Evolutionary conservation across 164 flowering plant genomes (phyloP), one percentile per base, ranked within the genome.

Genomic region (Stephania yunnanensis): DNA sequence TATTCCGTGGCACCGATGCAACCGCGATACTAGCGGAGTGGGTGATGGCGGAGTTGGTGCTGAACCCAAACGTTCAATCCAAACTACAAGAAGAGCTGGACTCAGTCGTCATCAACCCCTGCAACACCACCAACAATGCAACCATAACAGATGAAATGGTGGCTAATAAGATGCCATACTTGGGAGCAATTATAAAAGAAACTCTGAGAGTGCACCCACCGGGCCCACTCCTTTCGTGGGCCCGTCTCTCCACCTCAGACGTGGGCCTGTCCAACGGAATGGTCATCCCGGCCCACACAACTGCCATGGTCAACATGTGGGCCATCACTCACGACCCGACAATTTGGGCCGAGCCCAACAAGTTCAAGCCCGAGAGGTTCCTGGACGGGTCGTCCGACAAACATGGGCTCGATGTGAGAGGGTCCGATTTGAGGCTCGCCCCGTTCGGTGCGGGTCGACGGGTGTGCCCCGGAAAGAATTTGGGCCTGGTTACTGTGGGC

Each of bases 281-380:
- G 86, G 75, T 83, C 4, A 67, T 90, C 19, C 94, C 92, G 0
- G 82, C 85, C 10, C 58, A 74, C 46, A 90, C 94, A 9, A 86
- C 87, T 0, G 89, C 94, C 2, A 90, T 90, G 92, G 90, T 90
- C 29, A 90, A 90, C 88, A 90, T 90, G 92, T 90, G 92, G 92
- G 89, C 94, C 67, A 90, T 90, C 29, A 82, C 92, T 12, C 90
- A 87, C 58, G 90, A 90, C 78, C 52, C 78, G 9, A 66, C 65
- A 0, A 78, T 87, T 1, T 90, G 94, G 94, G 70, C 46, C 4
- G 80, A 87, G 4, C 83, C 94, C 0, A 10, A 13, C 42, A 66
- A 1, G 8, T 90, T 88, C 81, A 73, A 77, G 46, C 91, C 91
- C 0, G 87, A 87, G 52, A 75, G 94, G 74, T 87, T 87, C 15